phyloP scores from a whole-genome alignment of 805 yeast species.

The Saturnispora quitensis region DNA sequence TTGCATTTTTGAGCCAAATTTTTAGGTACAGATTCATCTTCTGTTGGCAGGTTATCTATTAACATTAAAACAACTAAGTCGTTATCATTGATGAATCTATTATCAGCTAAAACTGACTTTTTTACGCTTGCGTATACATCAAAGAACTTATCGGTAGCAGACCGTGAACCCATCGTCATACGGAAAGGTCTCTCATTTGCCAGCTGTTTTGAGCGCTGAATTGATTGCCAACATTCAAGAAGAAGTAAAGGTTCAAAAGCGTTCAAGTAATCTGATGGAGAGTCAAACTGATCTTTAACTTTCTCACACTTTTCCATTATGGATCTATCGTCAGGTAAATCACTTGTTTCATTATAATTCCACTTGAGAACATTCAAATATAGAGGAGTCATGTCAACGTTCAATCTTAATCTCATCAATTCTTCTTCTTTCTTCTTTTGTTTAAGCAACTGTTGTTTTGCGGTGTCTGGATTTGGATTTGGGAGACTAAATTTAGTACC shows the following conservation, averaged over 20 bases:
- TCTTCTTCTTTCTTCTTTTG: constrained; percentile 54
- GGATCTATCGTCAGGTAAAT: constrained; percentile 47
- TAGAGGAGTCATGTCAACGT: constrained; percentile 69
- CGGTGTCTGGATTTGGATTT: constrained; percentile 20
- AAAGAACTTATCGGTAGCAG: constrained; percentile 76
- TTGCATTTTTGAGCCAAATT: constrained; percentile 13
- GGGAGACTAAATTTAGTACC: constrained; percentile 14
- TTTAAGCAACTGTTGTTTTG: constrained; percentile 16
- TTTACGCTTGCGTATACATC: constrained; percentile 74
- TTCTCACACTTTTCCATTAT: constrained; percentile 27
- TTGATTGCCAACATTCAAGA: constrained; percentile 90
- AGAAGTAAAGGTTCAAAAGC: constrained; percentile 73
- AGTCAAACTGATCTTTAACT: constrained; percentile 47
- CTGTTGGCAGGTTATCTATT: constrained; percentile 32
- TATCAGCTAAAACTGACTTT: constrained; percentile 39
- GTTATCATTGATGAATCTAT: constrained; percentile 53
- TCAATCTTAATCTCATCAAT: constrained; percentile 67
- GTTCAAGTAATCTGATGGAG: constrained; percentile 56
- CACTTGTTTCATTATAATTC: constrained; percentile 54
- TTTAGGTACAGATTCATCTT: constrained; percentile 19
- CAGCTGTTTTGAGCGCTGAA: constrained; percentile 62
- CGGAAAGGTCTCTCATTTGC: constrained; percentile 52
- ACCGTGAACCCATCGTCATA: constrained; percentile 66
- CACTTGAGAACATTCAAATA: constrained; percentile 64
- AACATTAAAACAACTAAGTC: constrained; percentile 64